Evolutionary conservation across 1,284 basidiomycete species (phyloP), one percentile per base, ranked within the genome.

Genomic region (Rhodotorula sp.): DNA sequence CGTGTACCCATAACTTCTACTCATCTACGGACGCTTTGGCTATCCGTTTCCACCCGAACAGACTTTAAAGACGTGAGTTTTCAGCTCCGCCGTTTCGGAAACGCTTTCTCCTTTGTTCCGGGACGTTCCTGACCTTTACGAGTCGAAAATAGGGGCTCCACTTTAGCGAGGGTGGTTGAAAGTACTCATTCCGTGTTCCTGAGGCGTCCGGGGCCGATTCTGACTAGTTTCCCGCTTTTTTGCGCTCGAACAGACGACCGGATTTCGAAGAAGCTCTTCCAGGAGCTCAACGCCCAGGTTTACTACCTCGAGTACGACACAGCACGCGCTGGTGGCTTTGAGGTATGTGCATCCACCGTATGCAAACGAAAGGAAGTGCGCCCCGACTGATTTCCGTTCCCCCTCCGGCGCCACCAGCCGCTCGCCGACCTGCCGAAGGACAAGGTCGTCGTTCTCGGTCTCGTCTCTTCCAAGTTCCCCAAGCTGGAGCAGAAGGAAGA

Each of bases 281-380:
- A 66, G 43, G 71, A 75, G 64, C 83, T 92, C 69, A 85, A 90
- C 78, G 89, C 90, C n/a, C 88, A 91, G 77, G 84, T 84, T 60
- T 91, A 88, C 80, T 92, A 90, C 74, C 79, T 83, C 64, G 90
- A 92, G 81, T 92, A 90, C 80, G 91, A 93, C 79, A 89, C 88
- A 23, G 84, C 85, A 67, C 87, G 89, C 38, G 86, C 90, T 0
- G 89, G 89, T 60, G 85, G 86, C 69, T 91, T 92, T 77, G 84
- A 80, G 69, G 80, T 80, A 28, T 63, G 71, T 26, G 58, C 14
- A 3, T 43, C 5, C 38, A 50, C 7, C 49, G 2, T 21, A 50
- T n/a, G 8, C 28, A 28, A 28, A 28, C 28, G 28, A 28, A 28
- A 28, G 28, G 28, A 28, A 28, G 28, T 28, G 28, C 28, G 28